A percentile compares a stretch with the other conserved stretches of the same genome.
phyloP scores from a whole-genome alignment of 352 stramenopile genomes.

The Globisporangium spinosum region DNA sequence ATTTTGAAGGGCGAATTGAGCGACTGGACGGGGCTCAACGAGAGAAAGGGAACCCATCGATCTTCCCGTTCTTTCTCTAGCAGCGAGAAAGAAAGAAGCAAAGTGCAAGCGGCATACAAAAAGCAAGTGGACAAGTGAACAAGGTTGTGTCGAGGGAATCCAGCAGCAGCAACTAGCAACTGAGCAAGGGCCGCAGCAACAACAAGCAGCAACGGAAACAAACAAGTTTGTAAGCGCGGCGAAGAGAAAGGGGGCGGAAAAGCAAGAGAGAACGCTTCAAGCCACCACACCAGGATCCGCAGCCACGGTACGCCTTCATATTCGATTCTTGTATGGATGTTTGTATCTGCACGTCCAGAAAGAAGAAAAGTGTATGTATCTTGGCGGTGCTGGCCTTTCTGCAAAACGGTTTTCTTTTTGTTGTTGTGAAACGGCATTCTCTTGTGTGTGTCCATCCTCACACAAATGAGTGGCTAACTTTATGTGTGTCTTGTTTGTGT shows the following conservation, averaged over 20 bases:
- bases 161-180: background rate
- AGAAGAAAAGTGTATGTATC: conserved; percentile 17
- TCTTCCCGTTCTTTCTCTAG: background rate
- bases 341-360: conserved; percentile 3
- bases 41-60: conserved; percentile 9
- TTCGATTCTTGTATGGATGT: background rate
- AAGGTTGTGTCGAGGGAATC: background rate
- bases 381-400: background rate
- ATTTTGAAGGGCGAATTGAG: conserved; percentile 6
- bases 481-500: background rate
- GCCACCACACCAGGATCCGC: conserved; percentile 5
- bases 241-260: background rate
- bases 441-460: background rate
- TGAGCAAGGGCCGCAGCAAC: background rate
- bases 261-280: background rate
- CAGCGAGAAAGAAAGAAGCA: background rate
- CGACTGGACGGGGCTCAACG: background rate
- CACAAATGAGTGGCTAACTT: conserved; percentile 13
- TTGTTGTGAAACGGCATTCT: conserved; percentile 14
- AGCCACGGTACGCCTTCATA: background rate
- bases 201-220: background rate
- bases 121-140: background rate
- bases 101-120: background rate
- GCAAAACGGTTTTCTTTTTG: conserved; percentile 5
- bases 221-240: too few relatives aligned